Base-by-base conservation (phyloP, 176 grass and related monocot species). In the Triticum dicoccoides region DNA sequence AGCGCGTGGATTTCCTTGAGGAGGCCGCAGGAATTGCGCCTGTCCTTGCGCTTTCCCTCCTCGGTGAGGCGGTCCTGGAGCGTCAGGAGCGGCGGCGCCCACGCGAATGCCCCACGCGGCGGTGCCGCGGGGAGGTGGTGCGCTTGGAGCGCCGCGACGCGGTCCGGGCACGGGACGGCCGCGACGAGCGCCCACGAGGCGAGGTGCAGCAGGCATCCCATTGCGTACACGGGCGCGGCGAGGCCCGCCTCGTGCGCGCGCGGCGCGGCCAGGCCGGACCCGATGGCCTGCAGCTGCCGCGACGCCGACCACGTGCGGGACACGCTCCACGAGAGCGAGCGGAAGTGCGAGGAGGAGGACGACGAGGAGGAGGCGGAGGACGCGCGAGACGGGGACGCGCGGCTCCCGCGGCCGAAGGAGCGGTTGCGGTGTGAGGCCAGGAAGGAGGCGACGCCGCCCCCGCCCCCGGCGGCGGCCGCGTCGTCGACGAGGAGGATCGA, bases 321-420 rank as follows among this genome's bases (percentile, higher is more conserved):
- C 23, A 99, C 97, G 87, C 94, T 97, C 97, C 94, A 99, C 8
- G 97, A 96, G 21, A 96, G 92, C 24, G 97, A 96, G 63, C 97
- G 94, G 92, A 94, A 99, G 85, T 98, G 97, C 2, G 81, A 83
- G 24, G 76, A 86, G 1, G 85, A 89, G 6, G 77, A 87, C 2
- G 86, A 89, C 5, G 66, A 86, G 0, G 92, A 88, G 0, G 92
- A 88, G 1, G 86, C 70, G 20, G 86, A 83, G 24, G 37, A 20
- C 10, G 79, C 59, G 58, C 86, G 89, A 21, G 86, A 86, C 0
- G 84, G 80, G 0, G 92, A 91, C 6, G 80, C 89, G 37, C 86
- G 84, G 6, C 67, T 82, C 11, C 67, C 82, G 73, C 87, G 94
- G 77, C 97, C 97, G 77, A 99, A 99, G 56, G 97, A 99, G n/a